A percentile compares a stretch with the other conserved stretches of the same genome.
These are phyloP conservation scores for Plantago elongata DNA, from an alignment of 257 asterid genomes.

Conservation along the genomic window DNA sequence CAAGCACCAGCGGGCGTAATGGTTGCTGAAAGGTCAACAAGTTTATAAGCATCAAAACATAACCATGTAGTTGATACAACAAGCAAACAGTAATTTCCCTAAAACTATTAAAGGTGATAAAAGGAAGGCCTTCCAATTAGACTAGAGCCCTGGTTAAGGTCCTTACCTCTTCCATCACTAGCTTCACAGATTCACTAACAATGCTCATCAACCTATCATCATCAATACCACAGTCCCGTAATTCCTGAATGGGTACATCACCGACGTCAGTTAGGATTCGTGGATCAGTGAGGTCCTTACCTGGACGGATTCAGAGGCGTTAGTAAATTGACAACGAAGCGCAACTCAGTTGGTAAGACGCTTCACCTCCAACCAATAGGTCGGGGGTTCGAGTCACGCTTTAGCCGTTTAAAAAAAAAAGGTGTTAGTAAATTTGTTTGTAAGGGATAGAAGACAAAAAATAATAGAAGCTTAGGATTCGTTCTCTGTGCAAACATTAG, in stretches of 20 bases:
- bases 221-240: slow-evolving; percentile 87
- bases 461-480: too few relatives aligned
- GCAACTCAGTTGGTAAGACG: too few relatives aligned
- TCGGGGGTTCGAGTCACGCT: too few relatives aligned
- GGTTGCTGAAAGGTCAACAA: slow-evolving; percentile 47
- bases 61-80: not conserved
- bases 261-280: slow-evolving; percentile 87
- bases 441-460: not conserved
- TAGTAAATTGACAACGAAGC: too few relatives aligned
- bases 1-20: slow-evolving; percentile 87
- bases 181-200: slow-evolving; percentile 85
- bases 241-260: slow-evolving; percentile 91
- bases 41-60: slow-evolving; percentile 4
- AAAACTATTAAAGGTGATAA: slow-evolving; percentile 5
- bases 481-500: not conserved
- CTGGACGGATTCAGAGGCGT: slow-evolving; percentile 36
- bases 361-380: too few relatives aligned
- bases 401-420: too few relatives aligned
- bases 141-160: slow-evolving; percentile 11
- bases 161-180: slow-evolving; percentile 91
- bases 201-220: slow-evolving; percentile 84
- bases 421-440: not conserved
- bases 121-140: not conserved
- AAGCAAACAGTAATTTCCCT: not conserved
- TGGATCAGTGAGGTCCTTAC: slow-evolving; percentile 78